Evolutionary conservation across 2,329 filamentous ascomycete genomes (phyloP).

Genomic region (Alternaria dauci): DNA sequence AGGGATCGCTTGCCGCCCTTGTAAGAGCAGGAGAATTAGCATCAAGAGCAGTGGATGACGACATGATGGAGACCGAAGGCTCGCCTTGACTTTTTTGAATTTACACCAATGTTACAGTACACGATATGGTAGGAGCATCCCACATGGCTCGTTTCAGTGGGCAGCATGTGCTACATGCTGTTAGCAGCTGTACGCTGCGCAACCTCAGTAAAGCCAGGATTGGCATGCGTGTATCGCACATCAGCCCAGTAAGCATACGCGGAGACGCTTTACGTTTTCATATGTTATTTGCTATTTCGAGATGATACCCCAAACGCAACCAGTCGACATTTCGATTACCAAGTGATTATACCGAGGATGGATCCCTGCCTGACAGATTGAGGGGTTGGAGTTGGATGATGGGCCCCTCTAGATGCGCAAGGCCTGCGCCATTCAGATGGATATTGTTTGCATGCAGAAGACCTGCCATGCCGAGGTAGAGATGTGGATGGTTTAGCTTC

Average conservation of each 20-base stretch:
- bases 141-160: slow-evolving; percentile 1
- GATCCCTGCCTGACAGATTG: slow-evolving; percentile 4
- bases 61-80: slow-evolving; percentile 32
- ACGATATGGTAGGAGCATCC: slow-evolving; percentile 2
- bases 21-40: slow-evolving; percentile 50
- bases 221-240: slow-evolving; percentile 2
- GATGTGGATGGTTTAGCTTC: neutral
- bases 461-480: neutral
- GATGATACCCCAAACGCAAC: slow-evolving; percentile 18
- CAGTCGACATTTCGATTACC: slow-evolving; percentile 10
- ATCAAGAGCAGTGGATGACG: slow-evolving; percentile 45
- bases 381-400: slow-evolving; percentile 7
- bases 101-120: slow-evolving; percentile 5
- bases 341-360: slow-evolving; percentile 10
- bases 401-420: slow-evolving; percentile 5
- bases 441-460: neutral
- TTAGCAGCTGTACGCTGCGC: neutral
- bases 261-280: slow-evolving; percentile 18
- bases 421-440: slow-evolving; percentile 3
- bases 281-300: slow-evolving; percentile 18
- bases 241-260: neutral
- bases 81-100: slow-evolving; percentile 28
- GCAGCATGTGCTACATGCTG: neutral
- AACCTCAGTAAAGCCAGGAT: slow-evolving; percentile 4
- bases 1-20: slow-evolving; percentile 49